phyloP scores from a whole-genome alignment of 768 basidiomycete species.

The Auricularia sp. region DNA sequence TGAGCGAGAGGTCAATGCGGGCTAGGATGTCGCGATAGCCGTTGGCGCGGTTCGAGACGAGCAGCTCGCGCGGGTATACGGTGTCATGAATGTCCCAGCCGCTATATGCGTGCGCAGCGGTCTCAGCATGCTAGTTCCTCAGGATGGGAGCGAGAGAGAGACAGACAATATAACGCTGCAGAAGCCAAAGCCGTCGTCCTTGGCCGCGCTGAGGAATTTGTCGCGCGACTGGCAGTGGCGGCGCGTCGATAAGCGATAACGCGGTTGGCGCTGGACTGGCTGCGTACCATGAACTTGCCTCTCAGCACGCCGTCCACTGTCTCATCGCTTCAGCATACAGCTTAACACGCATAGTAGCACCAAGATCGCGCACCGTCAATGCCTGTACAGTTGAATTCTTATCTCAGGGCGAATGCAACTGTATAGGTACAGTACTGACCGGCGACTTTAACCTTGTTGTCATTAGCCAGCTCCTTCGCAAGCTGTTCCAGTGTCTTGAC shows the following conservation, averaged over 20 bases:
- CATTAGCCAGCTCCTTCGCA: slow-evolving; percentile 49
- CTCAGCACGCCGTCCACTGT: slow-evolving; percentile 87
- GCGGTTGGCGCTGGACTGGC: background rate
- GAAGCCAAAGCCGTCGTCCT: slow-evolving; percentile 76
- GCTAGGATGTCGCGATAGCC: slow-evolving; percentile 89
- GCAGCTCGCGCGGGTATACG: slow-evolving; percentile 74
- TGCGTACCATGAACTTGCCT: slow-evolving; percentile 82
- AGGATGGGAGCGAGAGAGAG: background rate
- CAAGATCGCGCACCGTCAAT: slow-evolving; percentile 50
- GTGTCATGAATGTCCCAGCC: slow-evolving; percentile 91
- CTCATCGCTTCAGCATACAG: background rate
- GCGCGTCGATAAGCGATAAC: slow-evolving; percentile 8
- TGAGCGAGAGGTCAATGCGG: slow-evolving; percentile 75
- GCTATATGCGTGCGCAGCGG: slow-evolving; percentile 24
- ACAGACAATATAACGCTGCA: slow-evolving; percentile 86
- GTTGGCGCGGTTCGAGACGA: slow-evolving; percentile 84
- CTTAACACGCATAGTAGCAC: background rate
- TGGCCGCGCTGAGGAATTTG: slow-evolving; percentile 78
- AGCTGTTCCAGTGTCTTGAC: too few species aligned
- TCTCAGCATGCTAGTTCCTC: background rate
- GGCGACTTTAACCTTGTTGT: slow-evolving; percentile 87
- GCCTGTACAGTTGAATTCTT: slow-evolving; percentile 21
- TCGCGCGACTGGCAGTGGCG: slow-evolving; percentile 56
- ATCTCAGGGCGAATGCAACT: background rate
- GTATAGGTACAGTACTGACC: slow-evolving; percentile 38